A percentile compares a stretch with the other conserved stretches of the same genome.
These are phyloP conservation scores for Pterocarpus santalinus DNA, from an alignment of 306 rosid species.

Conservation along the genomic window DNA sequence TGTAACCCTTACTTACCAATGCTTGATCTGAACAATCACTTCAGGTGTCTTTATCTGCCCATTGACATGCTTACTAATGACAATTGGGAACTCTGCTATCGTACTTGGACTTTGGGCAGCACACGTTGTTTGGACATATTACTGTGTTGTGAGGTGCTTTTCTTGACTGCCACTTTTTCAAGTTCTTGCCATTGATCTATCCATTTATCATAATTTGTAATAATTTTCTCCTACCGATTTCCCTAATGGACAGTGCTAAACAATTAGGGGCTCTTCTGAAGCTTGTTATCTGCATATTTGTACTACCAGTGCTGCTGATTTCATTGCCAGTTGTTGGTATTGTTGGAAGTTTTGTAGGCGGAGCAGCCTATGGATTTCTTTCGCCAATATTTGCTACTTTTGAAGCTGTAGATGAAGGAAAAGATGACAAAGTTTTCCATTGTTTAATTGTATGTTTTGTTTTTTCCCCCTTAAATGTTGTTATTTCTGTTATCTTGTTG, in stretches of 20 bases:
- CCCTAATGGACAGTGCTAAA: slow-evolving; percentile 67
- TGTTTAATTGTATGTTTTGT: slow-evolving; percentile 76
- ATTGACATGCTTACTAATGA: slow-evolving; percentile 72
- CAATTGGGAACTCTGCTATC: slow-evolving; percentile 78
- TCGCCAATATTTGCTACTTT: slow-evolving; percentile 85
- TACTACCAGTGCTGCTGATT: slow-evolving; percentile 71
- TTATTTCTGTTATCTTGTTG: slow-evolving; percentile 40
- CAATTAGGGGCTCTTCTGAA: slow-evolving; percentile 81
- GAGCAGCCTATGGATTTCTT: slow-evolving; percentile 80
- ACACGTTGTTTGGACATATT: slow-evolving; percentile 78
- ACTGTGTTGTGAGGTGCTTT: slow-evolving; percentile 77
- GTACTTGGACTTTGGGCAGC: slow-evolving; percentile 85
- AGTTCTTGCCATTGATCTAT: slow-evolving; percentile 8
- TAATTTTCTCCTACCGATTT: slow-evolving; percentile 44
- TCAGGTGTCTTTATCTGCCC: slow-evolving; percentile 88
- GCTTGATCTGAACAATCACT: slow-evolving; percentile 44
- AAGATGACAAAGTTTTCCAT: slow-evolving; percentile 63
- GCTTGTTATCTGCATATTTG: slow-evolving; percentile 68
- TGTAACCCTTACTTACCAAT: slow-evolving; percentile 27
- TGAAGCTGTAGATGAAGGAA: slow-evolving; percentile 89
- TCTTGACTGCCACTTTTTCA: slow-evolving; percentile 33
- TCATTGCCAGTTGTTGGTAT: slow-evolving; percentile 80
- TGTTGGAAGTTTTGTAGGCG: slow-evolving; percentile 81
- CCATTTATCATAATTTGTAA: slow-evolving; percentile 22
- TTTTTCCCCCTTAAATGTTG: slow-evolving; percentile 29